phyloP scores from a whole-genome alignment of 805 yeast species.

The Spathaspora arborariae region DNA sequence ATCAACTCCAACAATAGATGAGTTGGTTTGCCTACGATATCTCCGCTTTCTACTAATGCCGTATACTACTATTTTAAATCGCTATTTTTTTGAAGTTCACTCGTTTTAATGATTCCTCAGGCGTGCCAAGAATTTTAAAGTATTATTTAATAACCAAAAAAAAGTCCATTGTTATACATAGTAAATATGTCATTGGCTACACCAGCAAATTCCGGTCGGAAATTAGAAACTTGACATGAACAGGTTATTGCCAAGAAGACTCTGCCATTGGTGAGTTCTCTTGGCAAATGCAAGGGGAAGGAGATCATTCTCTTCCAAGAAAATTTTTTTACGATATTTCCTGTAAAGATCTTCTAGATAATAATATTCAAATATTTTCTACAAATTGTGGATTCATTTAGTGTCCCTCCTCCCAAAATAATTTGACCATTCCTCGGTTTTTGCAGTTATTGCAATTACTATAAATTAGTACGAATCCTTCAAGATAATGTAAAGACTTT shows the following conservation, averaged over 20 bases:
- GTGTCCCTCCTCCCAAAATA: neutral
- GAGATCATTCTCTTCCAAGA: neutral
- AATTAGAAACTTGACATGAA: neutral
- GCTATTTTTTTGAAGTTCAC: neutral
- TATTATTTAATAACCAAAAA: neutral
- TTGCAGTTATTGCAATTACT: neutral
- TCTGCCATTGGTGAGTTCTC: neutral
- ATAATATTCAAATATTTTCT: neutral
- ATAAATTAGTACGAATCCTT: neutral
- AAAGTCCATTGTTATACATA: neutral
- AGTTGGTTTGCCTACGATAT: neutral
- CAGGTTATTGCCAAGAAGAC: neutral
- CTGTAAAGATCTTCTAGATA: neutral
- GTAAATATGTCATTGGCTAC: neutral
- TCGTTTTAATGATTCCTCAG: neutral
- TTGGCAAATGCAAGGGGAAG: neutral
- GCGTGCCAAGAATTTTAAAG: neutral
- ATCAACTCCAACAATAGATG: neutral
- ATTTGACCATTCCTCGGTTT: neutral
- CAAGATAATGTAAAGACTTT: too few species aligned
- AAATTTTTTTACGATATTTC: neutral
- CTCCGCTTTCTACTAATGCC: neutral
- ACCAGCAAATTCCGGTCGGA: neutral
- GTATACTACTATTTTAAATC: neutral
- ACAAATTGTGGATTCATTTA: constrained; percentile 6